Base-by-base conservation (phyloP, 208 protist species). In the Acanthamoeba polyphaga region DNA sequence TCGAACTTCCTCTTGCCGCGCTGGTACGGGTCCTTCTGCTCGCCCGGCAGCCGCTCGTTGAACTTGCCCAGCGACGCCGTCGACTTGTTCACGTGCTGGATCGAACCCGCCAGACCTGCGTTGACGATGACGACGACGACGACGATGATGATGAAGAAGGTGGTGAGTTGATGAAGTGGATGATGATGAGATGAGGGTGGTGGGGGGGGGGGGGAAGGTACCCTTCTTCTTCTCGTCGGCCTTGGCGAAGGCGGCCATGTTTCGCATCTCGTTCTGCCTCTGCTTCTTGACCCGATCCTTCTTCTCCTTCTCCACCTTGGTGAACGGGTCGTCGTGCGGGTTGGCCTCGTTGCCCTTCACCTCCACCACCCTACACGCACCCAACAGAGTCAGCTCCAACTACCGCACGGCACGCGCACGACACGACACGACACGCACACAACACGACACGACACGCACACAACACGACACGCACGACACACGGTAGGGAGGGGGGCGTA, bases 41-140 rank as follows among this genome's bases (percentile, higher is more conserved):
- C 90, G 34, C 90, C 85, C 32, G n/a, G 55, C 24, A 94, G 70
- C 12, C 70, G 64, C 24, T 94, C 90, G 49, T 94, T 94, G 70
- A 94, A 94, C 70, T 94, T 94, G 90, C 90, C 90, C 90, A 94
- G 66, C 46, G 90, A 94, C 13, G 90, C 90, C 19, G 90, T 94
- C 6, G 90, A 94, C 34, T 94, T 46, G 46, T 94, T 82, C n/a
- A 82, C 90, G 17, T 66, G 64, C 24, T 55, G 9, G 51, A 94
- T 94, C 46, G 85, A 49, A 9, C 85, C 58, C 9, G 13, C 29
- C 29, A 92, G 64, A 13, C 58, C 55, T 72, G 29, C 43, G 2
- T 10, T 10, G 6, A 66, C 38, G 27, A 90, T 6, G 72, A 17
- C 2, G 5, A 34, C 55, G 7, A 87, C 24, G 38, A 53, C 55